Conservation (phyloP, 1,284 basidiomycete genomes). For the Puccinia hordei region DNA sequence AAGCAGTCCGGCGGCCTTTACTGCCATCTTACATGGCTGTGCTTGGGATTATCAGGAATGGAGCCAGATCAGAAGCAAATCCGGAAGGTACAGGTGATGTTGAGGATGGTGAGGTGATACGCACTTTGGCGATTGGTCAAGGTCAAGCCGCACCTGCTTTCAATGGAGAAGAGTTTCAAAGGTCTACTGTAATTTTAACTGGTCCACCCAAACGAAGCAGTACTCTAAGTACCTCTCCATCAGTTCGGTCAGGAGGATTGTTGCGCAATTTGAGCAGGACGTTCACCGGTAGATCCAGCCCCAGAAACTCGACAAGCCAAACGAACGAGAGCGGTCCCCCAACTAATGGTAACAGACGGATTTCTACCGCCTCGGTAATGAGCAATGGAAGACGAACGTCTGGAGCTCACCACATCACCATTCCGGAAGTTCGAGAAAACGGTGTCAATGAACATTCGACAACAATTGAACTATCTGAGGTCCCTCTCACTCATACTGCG, state of each 20-base stretch:
- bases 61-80: background rate
- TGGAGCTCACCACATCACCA: background rate
- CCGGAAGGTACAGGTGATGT: constrained; percentile 26
- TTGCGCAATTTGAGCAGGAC: constrained; percentile 4
- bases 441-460: background rate
- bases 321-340: background rate
- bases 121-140: constrained; percentile 48
- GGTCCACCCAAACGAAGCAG: constrained; percentile 39
- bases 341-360: background rate
- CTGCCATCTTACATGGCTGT: constrained; percentile 48
- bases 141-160: constrained; percentile 50
- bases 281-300: constrained; percentile 14
- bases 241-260: background rate
- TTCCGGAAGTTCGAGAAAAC: background rate
- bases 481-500: background rate
- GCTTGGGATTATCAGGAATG: constrained; percentile 28
- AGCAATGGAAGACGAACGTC: background rate
- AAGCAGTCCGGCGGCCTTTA: constrained; percentile 30
- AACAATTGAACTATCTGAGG: constrained; percentile 6
- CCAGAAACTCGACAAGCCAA: background rate
- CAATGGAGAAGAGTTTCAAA: constrained; percentile 49
- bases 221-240: background rate
- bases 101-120: constrained; percentile 48
- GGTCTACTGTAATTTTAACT: constrained; percentile 40
- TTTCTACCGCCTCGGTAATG: background rate